Evolutionary conservation across 352 stramenopile genomes (phyloP).

Genomic region (Pythium sp.): DNA sequence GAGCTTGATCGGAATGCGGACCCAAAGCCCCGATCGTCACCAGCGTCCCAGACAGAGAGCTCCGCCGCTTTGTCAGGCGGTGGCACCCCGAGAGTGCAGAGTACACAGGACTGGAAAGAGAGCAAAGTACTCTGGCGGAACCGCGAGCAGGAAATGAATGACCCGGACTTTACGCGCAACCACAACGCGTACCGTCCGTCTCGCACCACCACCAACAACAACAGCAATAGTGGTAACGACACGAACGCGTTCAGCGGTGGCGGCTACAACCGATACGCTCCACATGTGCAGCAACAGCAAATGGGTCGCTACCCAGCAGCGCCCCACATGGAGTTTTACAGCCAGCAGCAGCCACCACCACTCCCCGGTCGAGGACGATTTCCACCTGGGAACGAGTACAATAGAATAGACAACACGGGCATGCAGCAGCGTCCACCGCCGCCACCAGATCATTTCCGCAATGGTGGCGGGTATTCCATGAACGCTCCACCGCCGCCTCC

Average conservation of each 20-base stretch:
- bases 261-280: slow-evolving; percentile 29
- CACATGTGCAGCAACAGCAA: not conserved
- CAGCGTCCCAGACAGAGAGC: not conserved
- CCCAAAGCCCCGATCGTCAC: not conserved
- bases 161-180: slow-evolving; percentile 90
- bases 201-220: slow-evolving; percentile 14
- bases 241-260: not conserved
- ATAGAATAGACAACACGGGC: slow-evolving; percentile 55
- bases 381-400: slow-evolving; percentile 33
- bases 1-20: not conserved
- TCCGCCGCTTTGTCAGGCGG: not conserved
- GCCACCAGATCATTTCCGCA: slow-evolving; percentile 38
- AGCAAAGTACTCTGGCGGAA: slow-evolving; percentile 94
- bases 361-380: slow-evolving; percentile 28
- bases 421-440: slow-evolving; percentile 27
- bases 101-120: slow-evolving; percentile 77
- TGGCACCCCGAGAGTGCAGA: slow-evolving; percentile 7
- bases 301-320: slow-evolving; percentile 9
- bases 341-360: slow-evolving; percentile 24
- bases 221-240: not conserved
- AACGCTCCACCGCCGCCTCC: slow-evolving; percentile 30
- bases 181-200: slow-evolving; percentile 61
- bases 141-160: slow-evolving; percentile 91
- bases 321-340: slow-evolving; percentile 20
- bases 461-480: slow-evolving; percentile 27